Base-by-base conservation (phyloP, 1,139 yeast genomes). In the Spathaspora sp. region DNA sequence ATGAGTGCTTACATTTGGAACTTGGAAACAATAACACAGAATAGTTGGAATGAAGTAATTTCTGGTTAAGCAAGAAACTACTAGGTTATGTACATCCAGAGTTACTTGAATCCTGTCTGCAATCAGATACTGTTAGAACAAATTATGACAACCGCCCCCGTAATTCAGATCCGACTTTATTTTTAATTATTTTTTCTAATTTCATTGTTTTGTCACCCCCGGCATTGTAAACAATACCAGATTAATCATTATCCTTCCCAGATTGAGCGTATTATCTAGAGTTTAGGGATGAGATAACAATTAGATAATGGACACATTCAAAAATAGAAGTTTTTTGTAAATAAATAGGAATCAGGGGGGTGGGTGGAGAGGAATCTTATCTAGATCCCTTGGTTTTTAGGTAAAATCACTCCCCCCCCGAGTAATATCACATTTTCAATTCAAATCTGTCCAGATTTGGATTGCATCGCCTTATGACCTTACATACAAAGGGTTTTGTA, bases 231-330 rank as follows among this genome's bases (percentile, higher is more conserved):
- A 38, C 23, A 36, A 18, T 17, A n/a, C 25, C 24, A 36, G 23
- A 24, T 23, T 9, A 38, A 24, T 10, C 18, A 38, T 5, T 15
- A 7, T 7, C 36, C 36, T 9, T 31, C 18, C 17, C 36, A 31
- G 7, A 31, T 31, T 15, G 36, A 18, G 36, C 18, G 2, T 15
- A 31, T 31, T 31, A 31, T 31, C 36, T 31, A 31, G 36, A 13
- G 36, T 31, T 31, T 9, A 31, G 36, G 36, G 36, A 31, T 15
- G 36, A 13, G 36, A 31, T 31, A 31, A 31, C 36, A 31, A 31
- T 31, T 15, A 13, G 36, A 13, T 18, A 24, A 8, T n/a, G 27
- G 13, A 11, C 25, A n/a, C 17, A 24, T 11, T 20, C 18, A 38
- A 38, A 9, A 24, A 23, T 18, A 38, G 27, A 38, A 20, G 25